Evolutionary conservation across 352 stramenopile species (phyloP).

Genomic region (Globisporangium alternatum): DNA sequence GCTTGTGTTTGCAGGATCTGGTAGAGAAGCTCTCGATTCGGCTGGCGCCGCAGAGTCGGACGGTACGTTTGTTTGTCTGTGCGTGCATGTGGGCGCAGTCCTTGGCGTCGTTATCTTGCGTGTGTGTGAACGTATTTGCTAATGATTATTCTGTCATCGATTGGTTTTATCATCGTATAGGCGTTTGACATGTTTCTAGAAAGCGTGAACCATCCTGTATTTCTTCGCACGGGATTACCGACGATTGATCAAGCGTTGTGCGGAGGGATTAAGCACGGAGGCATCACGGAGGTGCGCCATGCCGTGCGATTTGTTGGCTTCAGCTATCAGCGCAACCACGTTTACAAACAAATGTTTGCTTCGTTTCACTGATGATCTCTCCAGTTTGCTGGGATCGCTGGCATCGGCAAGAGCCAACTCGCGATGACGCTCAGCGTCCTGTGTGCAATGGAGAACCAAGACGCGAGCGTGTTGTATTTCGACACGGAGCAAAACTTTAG

Average conservation of each 20-base stretch:
- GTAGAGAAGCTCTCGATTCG: constrained; percentile 52
- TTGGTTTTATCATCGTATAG: constrained; percentile 19
- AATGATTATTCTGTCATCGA: not conserved
- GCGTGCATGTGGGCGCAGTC: not conserved
- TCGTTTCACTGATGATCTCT: not conserved
- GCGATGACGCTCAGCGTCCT: constrained; percentile 72
- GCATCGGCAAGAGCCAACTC: constrained; percentile 75
- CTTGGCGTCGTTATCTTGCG: not conserved
- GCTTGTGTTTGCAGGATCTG: constrained; percentile 34
- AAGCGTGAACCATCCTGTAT: constrained; percentile 58
- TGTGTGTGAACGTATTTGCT: not conserved
- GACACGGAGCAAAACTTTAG: constrained; percentile 76
- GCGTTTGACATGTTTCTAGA: constrained; percentile 80
- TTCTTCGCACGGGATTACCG: constrained; percentile 61
- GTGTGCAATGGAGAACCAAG: constrained; percentile 62
- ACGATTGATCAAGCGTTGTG: constrained; percentile 58
- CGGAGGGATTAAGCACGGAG: constrained; percentile 52
- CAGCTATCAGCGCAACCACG: not conserved
- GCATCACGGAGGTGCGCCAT: constrained; percentile 46
- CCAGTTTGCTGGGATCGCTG: constrained; percentile 66
- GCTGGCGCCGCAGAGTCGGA: constrained; percentile 38
- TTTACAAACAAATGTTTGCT: too few species aligned
- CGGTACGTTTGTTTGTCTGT: constrained; percentile 24
- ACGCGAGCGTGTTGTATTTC: constrained; percentile 59
- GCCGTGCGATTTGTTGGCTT: too few species aligned